phyloP scores from a whole-genome alignment of 2,329 filamentous ascomycete species.

The Pyrenochaeta sp. region DNA sequence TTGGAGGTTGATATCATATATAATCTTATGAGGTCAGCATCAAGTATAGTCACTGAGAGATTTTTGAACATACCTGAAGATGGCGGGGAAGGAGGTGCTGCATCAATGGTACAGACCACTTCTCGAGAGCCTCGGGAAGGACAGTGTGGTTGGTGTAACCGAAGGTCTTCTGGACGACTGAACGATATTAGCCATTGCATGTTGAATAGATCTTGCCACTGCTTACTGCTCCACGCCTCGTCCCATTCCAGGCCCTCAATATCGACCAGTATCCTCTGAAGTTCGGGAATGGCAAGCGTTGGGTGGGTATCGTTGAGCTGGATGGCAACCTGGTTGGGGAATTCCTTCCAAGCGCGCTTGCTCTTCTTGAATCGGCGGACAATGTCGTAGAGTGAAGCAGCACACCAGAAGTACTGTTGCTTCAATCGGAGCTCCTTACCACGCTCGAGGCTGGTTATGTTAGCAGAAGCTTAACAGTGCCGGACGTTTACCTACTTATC shows the following conservation, averaged over 20 bases:
- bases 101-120: conserved; percentile 93
- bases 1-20: conserved; percentile 95
- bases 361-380: conserved; percentile 98
- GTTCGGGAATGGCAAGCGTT: conserved; percentile 92
- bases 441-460: conserved; percentile 70
- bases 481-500: conserved; percentile 67
- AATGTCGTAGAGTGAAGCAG: conserved; percentile 94
- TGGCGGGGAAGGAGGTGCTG: conserved; percentile 94
- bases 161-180: conserved; percentile 69
- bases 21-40: conserved; percentile 65
- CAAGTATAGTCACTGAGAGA: background rate
- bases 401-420: conserved; percentile 99
- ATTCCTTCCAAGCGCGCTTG: conserved; percentile 88
- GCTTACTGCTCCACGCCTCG: conserved; percentile 80
- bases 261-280: conserved; percentile 91
- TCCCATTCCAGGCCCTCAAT: conserved; percentile 93
- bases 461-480: conserved; percentile 6
- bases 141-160: conserved; percentile 99
- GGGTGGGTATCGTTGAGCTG: conserved; percentile 99
- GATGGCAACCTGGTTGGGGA: conserved; percentile 93
- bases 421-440: conserved; percentile 97
- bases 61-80: conserved; percentile 66
- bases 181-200: conserved; percentile 17
- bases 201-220: background rate
- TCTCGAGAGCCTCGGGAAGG: conserved; percentile 94